phyloP scores from a whole-genome alignment of 164 flowering plant genomes.

The Amborella trichopoda region DNA sequence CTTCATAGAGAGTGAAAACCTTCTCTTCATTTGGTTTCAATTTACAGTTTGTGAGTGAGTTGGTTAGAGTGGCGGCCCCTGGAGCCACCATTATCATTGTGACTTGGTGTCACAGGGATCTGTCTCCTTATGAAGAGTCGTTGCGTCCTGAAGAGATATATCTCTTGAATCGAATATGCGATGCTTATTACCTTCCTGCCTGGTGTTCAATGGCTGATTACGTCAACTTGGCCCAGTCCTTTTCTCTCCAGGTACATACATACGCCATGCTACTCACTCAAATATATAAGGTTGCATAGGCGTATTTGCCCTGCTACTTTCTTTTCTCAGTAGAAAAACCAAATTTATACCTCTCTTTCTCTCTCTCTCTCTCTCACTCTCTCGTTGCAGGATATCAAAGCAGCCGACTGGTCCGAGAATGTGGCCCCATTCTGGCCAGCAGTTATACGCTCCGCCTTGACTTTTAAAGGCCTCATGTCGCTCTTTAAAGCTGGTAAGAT shows the following conservation, averaged over 20 bases:
- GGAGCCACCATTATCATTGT: conserved; percentile 81
- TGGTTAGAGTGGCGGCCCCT: conserved; percentile 81
- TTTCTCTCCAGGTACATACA: conserved; percentile 55
- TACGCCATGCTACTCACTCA: too few relatives aligned
- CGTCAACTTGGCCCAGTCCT: conserved; percentile 47
- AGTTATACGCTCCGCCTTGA: conserved; percentile 67
- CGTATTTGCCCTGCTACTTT: too few relatives aligned
- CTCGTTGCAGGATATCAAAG: conserved; percentile 51
- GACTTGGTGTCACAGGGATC: conserved; percentile 91
- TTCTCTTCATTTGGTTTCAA: too few relatives aligned
- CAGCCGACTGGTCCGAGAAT: conserved; percentile 77
- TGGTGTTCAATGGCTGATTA: conserved; percentile 94
- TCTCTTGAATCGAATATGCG: conserved; percentile 55
- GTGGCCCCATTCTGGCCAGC: conserved; percentile 99
- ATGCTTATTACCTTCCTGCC: conserved; percentile 70
- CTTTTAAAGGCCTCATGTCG: conserved; percentile 84
- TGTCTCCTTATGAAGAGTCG: conserved; percentile 46
- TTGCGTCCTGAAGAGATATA: conserved; percentile 51
- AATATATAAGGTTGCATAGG: too few relatives aligned
- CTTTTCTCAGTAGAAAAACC: too few relatives aligned
- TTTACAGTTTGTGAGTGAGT: conserved; percentile 71
- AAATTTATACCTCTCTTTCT: too few relatives aligned
- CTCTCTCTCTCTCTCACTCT: too few relatives aligned
- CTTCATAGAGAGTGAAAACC: too few relatives aligned
- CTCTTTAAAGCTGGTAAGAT: conserved; percentile 56